phyloP scores from a whole-genome alignment of 2,329 filamentous ascomycete genomes.

The Pestalotiopsis sp. region DNA sequence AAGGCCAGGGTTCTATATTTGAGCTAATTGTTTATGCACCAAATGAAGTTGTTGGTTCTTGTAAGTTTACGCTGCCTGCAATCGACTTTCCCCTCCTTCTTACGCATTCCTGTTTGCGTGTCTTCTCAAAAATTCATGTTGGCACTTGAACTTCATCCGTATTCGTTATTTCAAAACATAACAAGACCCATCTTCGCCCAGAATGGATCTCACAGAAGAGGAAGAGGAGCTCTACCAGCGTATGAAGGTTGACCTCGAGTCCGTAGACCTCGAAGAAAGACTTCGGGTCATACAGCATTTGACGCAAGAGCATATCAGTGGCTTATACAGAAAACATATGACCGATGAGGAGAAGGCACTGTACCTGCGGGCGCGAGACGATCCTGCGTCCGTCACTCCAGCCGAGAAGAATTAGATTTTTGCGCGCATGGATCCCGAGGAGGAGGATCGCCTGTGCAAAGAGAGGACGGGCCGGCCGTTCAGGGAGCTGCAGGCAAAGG shows the following conservation, averaged over 20 bases:
- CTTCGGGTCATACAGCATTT: not conserved
- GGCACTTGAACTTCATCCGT: not conserved
- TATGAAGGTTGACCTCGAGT: not conserved
- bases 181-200: not conserved
- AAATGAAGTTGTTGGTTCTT: too few species aligned
- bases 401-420: not conserved
- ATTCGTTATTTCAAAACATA: not conserved
- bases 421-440: not conserved
- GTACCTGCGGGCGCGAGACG: not conserved
- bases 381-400: not conserved
- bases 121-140: not conserved
- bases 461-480: not conserved
- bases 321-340: not conserved
- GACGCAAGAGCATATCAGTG: not conserved
- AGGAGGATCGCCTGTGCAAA: not conserved
- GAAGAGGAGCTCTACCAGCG: not conserved
- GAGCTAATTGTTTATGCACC: too few species aligned
- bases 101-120: not conserved
- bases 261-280: not conserved
- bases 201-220: not conserved
- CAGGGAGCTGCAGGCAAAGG: not conserved
- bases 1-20: too few species aligned
- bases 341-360: not conserved
- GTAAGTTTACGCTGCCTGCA: not conserved
- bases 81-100: not conserved